phyloP scores from a whole-genome alignment of 1,139 yeast species.

The Geotrichum reessii region DNA sequence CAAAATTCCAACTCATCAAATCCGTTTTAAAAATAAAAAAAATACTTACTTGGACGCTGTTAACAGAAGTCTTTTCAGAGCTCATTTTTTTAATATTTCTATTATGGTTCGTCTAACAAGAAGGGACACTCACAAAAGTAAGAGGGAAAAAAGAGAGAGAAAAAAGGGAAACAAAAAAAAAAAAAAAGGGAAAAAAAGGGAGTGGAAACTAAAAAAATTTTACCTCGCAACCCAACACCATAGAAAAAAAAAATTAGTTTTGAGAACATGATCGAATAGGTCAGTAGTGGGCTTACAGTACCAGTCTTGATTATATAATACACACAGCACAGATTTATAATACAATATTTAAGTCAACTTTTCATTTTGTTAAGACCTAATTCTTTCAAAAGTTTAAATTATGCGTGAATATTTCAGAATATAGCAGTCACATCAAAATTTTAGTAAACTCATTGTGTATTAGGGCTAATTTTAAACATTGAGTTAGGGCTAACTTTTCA shows the following conservation, averaged over 20 bases:
- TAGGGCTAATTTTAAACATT: background rate
- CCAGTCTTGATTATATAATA: background rate
- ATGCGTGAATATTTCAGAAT: background rate
- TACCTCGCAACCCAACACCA: background rate
- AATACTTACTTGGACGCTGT: constrained; percentile 36
- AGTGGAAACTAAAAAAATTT: background rate
- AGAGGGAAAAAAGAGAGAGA: constrained; percentile 8
- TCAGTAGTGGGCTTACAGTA: background rate
- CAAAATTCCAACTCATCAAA: background rate
- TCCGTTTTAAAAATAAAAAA: background rate
- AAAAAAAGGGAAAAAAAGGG: background rate
- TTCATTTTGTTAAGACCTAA: background rate
- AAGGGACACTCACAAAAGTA: background rate
- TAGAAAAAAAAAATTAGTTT: background rate
- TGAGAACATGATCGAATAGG: background rate
- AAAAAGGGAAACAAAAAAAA: background rate
- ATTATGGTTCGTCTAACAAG: background rate
- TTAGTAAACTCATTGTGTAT: background rate
- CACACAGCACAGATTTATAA: background rate
- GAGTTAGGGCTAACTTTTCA: background rate
- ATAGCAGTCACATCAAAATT: background rate
- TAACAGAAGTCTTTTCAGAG: constrained; percentile 27
- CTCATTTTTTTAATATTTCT: constrained; percentile 21
- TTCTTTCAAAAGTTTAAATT: background rate
- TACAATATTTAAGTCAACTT: background rate